Evolutionary conservation across 1,284 basidiomycete genomes (phyloP).

Genomic region (Phellinidium pouzarii): DNA sequence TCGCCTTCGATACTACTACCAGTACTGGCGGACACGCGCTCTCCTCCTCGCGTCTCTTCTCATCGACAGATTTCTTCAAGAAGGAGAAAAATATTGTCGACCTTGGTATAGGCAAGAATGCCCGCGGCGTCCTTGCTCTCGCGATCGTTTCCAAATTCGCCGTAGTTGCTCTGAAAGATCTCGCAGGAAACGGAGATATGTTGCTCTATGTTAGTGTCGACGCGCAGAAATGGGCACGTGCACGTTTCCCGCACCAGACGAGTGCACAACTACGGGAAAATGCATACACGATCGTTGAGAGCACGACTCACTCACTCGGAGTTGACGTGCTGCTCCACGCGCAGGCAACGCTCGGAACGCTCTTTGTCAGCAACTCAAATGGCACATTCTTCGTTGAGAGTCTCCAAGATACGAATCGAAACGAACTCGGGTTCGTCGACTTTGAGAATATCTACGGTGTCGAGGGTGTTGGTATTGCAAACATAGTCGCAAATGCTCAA

Average conservation of each 20-base stretch:
- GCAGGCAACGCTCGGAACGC: slow-evolving; percentile 70
- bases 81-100: slow-evolving; percentile 62
- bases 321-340: slow-evolving; percentile 88
- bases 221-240: slow-evolving; percentile 74
- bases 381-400: slow-evolving; percentile 95
- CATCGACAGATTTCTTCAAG: slow-evolving; percentile 78
- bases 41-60: slow-evolving; percentile 68
- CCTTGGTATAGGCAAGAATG: slow-evolving; percentile 77
- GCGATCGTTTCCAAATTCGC: slow-evolving; percentile 89
- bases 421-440: slow-evolving; percentile 84
- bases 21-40: slow-evolving; percentile 46
- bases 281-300: slow-evolving; percentile 94
- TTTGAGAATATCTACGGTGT: slow-evolving; percentile 89
- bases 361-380: slow-evolving; percentile 92
- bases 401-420: slow-evolving; percentile 86
- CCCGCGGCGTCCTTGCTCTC: slow-evolving; percentile 80
- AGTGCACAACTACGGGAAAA: slow-evolving; percentile 78
- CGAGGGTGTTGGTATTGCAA: slow-evolving; percentile 91
- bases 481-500: slow-evolving; percentile 77
- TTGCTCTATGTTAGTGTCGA: slow-evolving; percentile 81
- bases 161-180: slow-evolving; percentile 77
- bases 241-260: slow-evolving; percentile 80
- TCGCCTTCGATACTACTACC: slow-evolving; percentile 67
- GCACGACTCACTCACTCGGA: slow-evolving; percentile 85
- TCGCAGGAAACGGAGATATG: slow-evolving; percentile 55